Base-by-base conservation (phyloP, 352 stramenopile genomes). In the Pythium myriotylum region DNA sequence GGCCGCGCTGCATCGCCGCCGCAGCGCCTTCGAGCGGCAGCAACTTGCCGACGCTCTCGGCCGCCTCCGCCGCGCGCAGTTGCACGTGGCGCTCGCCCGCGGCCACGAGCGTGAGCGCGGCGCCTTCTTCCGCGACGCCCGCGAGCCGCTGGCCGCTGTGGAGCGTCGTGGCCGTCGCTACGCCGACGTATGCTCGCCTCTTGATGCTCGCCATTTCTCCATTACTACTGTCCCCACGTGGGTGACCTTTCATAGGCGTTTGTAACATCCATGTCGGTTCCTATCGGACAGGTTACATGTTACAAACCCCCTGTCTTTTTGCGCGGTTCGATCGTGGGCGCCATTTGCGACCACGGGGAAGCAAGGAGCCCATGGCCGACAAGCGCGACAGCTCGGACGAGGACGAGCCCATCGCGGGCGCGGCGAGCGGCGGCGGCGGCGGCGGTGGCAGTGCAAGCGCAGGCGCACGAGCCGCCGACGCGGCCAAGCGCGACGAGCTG, bases 301-400 rank as follows among this genome's bases (percentile, higher is more conserved):
- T 43, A 16, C 7, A 16, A 3, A 39, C 23, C 54, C 23, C 3
- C 37, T 14, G 10, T 32, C 42, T 52, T 49, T 2, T 52, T 40
- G 40, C 20, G 42, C n/a, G 17, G 2, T 40, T 59, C 37, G 50
- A 59, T 65, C 48, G 22, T 14, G 17, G 35, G 41, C 59, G 35
- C 33, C 35, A 50, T 67, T 62, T 66, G 62, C 60, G 59, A 62
- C 53, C 53, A 62, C 45, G 59, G 37, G 53, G 42, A 16, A n/a
- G n/a, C 56, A 54, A 67, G 32, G 14, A 13, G 35, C 33, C n/a
- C 0, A 71, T 71, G 63, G 63, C 63, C 24, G 65, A 72, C 53
- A 65, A 60, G 54, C 49, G 49, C 48, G 86, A 94, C 67, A 94
- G 86, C 68, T 93, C 86, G 19, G 86, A 94, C 54, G 86, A 94